A percentile compares a stretch with the other conserved stretches of the same genome.
phyloP scores from a whole-genome alignment of 73 alveolate species.

The Paramecium caudatum region DNA sequence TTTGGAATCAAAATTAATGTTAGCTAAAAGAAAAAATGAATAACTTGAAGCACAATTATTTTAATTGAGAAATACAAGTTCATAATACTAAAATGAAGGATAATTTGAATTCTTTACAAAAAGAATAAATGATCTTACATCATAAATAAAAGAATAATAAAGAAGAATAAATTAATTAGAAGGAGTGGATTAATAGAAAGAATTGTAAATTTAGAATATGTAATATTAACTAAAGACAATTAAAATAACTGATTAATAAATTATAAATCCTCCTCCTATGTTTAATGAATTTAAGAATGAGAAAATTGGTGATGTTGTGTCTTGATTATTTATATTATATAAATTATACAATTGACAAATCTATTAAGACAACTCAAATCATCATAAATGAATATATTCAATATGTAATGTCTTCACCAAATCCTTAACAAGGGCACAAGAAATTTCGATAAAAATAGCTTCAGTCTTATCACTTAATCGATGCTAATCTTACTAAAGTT shows the following conservation, averaged over 20 bases:
- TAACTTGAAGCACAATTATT: conserved; percentile 2
- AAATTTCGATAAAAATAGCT: too few relatives aligned
- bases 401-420: conserved; percentile 3
- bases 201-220: conserved; percentile 17
- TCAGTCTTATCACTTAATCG: too few relatives aligned
- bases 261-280: background rate
- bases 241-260: background rate
- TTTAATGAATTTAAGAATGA: conserved; percentile 22
- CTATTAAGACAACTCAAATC: too few relatives aligned
- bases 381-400: conserved; percentile 3
- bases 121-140: conserved; percentile 25
- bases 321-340: too few relatives aligned
- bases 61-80: conserved; percentile 11
- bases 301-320: background rate
- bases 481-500: too few relatives aligned
- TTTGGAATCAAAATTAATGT: conserved; percentile 19
- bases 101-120: conserved; percentile 42
- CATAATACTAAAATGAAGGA: background rate
- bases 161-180: conserved; percentile 33
- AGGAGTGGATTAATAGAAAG: conserved; percentile 48
- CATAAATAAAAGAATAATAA: conserved; percentile 15
- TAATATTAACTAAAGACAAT: conserved; percentile 13
- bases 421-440: too few relatives aligned
- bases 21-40: background rate
- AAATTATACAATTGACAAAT: too few relatives aligned